Percentiles rank a stretch among this genome's conserved stretches.
Evolutionary conservation across 78 protist species (phyloP).

Genomic region (Protostelium mycophagum): DNA sequence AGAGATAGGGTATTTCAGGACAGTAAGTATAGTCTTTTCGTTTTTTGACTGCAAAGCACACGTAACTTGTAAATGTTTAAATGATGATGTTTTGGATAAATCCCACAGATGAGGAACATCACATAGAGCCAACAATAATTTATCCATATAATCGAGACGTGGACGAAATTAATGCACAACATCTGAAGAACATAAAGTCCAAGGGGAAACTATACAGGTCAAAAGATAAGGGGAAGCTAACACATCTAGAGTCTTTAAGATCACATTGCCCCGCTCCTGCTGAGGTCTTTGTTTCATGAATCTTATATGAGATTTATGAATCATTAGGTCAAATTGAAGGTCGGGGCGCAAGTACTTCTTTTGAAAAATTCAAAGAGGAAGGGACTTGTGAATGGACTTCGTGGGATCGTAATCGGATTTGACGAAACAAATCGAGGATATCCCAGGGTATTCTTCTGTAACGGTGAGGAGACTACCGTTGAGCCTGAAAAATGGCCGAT

Average conservation of each 20-base stretch:
- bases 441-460: conserved; percentile 42
- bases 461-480: conserved; percentile 29
- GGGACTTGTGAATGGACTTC: conserved; percentile 70
- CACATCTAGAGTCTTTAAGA: not conserved
- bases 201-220: not conserved
- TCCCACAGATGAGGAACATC: not conserved
- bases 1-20: not conserved
- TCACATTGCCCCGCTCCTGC: not conserved
- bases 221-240: not conserved
- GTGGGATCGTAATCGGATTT: conserved; percentile 59
- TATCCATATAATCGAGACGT: not conserved
- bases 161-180: not conserved
- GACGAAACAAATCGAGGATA: conserved; percentile 7
- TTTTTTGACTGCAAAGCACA: no score
- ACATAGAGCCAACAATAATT: not conserved
- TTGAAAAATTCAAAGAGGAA: conserved; percentile 23
- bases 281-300: not conserved
- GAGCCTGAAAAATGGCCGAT: conserved; percentile 11
- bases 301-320: not conserved
- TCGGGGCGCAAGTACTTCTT: conserved; percentile 32
- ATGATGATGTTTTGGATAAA: not conserved
- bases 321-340: conserved; percentile 8
- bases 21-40: no score
- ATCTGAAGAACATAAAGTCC: not conserved
- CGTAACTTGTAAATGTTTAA: not conserved